Conservation (phyloP, 2,329 filamentous ascomycete genomes). For the Aspergillus nomiae region DNA sequence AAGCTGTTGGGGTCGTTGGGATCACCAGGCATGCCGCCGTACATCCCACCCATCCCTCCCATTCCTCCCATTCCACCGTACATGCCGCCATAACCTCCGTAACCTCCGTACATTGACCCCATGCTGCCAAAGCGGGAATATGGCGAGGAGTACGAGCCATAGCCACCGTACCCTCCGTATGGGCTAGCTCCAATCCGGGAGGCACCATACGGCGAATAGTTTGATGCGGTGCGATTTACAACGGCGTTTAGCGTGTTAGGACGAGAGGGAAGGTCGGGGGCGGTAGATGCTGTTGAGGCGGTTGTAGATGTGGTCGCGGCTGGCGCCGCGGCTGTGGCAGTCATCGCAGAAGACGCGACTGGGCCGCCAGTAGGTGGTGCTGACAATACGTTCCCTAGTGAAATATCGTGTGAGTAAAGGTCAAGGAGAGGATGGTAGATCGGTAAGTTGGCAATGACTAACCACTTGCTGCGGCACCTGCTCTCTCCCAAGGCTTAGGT, state of each 20-base stretch:
- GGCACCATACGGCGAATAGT: slow-evolving; percentile 68
- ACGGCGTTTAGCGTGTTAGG: slow-evolving; percentile 76
- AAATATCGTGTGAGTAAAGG: slow-evolving; percentile 6
- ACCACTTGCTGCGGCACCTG: slow-evolving; percentile 62
- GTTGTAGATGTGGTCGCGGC: slow-evolving; percentile 45
- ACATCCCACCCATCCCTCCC: slow-evolving; percentile 46
- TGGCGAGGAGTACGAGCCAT: slow-evolving; percentile 56
- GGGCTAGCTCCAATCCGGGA: slow-evolving; percentile 58
- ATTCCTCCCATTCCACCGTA: slow-evolving; percentile 51
- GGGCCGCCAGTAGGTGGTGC: slow-evolving; percentile 25
- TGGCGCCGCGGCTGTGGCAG: slow-evolving; percentile 38
- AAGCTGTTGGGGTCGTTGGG: slow-evolving; percentile 90
- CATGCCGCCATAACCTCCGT: slow-evolving; percentile 50
- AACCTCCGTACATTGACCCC: slow-evolving; percentile 44
- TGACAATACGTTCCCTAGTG: slow-evolving; percentile 30
- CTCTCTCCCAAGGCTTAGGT: slow-evolving; percentile 95
- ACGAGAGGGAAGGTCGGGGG: slow-evolving; percentile 76
- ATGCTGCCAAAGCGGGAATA: slow-evolving; percentile 56
- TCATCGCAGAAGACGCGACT: slow-evolving; percentile 36
- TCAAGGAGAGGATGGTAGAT: not conserved
- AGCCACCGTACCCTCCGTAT: slow-evolving; percentile 52
- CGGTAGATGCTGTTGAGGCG: slow-evolving; percentile 31
- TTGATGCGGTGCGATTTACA: slow-evolving; percentile 85
- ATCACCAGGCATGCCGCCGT: slow-evolving; percentile 58
- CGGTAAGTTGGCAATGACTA: slow-evolving; percentile 33